These are phyloP conservation scores for Carex scoparia DNA, from an alignment of 176 grass and related monocot species.

Conservation along the genomic window DNA sequence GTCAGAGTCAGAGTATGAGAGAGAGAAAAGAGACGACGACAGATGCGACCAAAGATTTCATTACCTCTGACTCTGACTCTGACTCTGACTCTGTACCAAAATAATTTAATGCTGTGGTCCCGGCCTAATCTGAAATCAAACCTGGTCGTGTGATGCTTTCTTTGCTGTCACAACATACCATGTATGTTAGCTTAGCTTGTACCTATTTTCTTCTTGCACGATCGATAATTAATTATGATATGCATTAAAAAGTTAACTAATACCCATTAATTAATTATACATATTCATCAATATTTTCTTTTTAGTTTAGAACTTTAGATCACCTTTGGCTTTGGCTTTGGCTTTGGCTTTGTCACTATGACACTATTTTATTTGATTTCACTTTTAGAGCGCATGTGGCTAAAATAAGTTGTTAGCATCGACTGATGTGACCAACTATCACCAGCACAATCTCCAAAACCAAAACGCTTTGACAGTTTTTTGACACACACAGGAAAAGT, in stretches of 20 bases:
- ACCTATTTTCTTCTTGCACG: too few species aligned
- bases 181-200: too few species aligned
- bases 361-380: neutral
- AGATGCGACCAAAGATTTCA: constrained; percentile 30
- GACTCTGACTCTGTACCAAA: constrained; percentile 10
- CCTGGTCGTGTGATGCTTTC: constrained; percentile 1
- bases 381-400: constrained; percentile 1
- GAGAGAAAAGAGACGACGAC: constrained; percentile 20
- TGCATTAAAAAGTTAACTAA: too few species aligned
- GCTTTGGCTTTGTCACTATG: too few species aligned
- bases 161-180: neutral
- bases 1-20: neutral
- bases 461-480: constrained; percentile 1
- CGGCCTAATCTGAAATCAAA: constrained; percentile 2
- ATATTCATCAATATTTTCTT: too few species aligned
- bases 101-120: constrained; percentile 9
- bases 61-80: constrained; percentile 18
- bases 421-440: constrained; percentile 28
- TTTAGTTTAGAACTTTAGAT: too few species aligned
- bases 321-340: too few species aligned
- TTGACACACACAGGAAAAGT: neutral
- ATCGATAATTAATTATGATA: too few species aligned
- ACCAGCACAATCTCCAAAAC: neutral
- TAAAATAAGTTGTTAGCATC: constrained; percentile 31
- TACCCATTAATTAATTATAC: too few species aligned